Percentiles rank a stretch among this genome's conserved stretches.
phyloP scores from a whole-genome alignment of 176 grass and related monocot species.

The barley (Hordeum vulgare) region DNA sequence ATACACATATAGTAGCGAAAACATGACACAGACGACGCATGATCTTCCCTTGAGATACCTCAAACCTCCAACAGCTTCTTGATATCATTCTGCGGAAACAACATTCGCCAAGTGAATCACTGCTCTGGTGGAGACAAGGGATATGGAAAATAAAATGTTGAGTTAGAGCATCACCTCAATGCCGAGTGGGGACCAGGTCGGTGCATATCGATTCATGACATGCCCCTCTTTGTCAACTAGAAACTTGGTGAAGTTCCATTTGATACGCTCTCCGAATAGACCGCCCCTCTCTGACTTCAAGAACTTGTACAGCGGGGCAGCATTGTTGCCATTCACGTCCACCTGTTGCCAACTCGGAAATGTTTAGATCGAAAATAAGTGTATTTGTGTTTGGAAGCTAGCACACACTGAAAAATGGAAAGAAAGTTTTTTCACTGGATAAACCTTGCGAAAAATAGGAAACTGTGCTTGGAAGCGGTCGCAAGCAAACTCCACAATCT shows the following conservation, averaged over 20 bases:
- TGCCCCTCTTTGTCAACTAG: slow-evolving; percentile 54
- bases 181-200: slow-evolving; percentile 37
- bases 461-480: slow-evolving; percentile 44
- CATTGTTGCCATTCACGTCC: slow-evolving; percentile 51
- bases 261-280: slow-evolving; percentile 45
- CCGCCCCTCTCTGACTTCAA: slow-evolving; percentile 39
- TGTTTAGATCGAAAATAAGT: background rate
- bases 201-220: slow-evolving; percentile 40
- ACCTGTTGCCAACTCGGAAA: slow-evolving; percentile 23
- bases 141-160: background rate
- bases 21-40: background rate
- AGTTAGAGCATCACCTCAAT: slow-evolving; percentile 42
- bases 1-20: background rate
- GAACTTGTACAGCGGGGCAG: slow-evolving; percentile 53
- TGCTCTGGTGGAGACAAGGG: background rate
- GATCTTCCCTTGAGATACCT: background rate
- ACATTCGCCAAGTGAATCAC: background rate
- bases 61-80: slow-evolving; percentile 42
- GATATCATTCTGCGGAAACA: slow-evolving; percentile 49
- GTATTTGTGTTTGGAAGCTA: background rate
- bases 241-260: slow-evolving; percentile 68
- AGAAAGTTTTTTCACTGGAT: background rate
- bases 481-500: slow-evolving; percentile 55
- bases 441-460: slow-evolving; percentile 57
- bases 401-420: background rate